phyloP scores from a whole-genome alignment of 495 filamentous ascomycete genomes.

The Xanthoparmelia taractica region DNA sequence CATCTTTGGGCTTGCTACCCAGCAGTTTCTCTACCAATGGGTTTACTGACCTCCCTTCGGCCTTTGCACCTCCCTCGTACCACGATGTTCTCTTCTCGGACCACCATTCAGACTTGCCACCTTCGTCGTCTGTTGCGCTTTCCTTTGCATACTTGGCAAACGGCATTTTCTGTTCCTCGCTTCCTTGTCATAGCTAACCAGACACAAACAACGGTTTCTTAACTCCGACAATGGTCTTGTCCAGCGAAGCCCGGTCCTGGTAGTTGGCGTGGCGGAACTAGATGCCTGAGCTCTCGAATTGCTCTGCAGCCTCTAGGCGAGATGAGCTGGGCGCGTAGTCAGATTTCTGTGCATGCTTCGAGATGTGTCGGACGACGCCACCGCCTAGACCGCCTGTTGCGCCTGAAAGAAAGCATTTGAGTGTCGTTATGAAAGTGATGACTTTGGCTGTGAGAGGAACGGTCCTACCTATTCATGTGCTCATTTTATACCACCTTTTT shows the following conservation, averaged over 20 bases:
- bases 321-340: constrained; percentile 6
- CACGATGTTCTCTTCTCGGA: constrained; percentile 8
- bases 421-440: not conserved
- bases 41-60: not conserved
- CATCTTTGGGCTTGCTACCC: not conserved
- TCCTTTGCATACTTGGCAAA: not conserved
- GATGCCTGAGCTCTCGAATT: not conserved
- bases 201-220: not conserved
- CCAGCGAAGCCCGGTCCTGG: not conserved
- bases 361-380: not conserved
- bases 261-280: not conserved
- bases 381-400: not conserved
- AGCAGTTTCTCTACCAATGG: constrained; percentile 8
- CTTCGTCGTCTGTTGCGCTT: not conserved
- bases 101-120: not conserved
- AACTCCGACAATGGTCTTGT: not conserved
- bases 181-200: not conserved
- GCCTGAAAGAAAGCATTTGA: not conserved
- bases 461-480: not conserved
- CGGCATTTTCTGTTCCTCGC: constrained; percentile 1
- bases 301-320: not conserved
- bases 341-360: not conserved
- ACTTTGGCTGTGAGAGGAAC: not conserved
- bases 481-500: not conserved
- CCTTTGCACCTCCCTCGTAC: not conserved